phyloP scores from a whole-genome alignment of 2,329 filamentous ascomycete genomes.

The Coniochaeta prunicola region DNA sequence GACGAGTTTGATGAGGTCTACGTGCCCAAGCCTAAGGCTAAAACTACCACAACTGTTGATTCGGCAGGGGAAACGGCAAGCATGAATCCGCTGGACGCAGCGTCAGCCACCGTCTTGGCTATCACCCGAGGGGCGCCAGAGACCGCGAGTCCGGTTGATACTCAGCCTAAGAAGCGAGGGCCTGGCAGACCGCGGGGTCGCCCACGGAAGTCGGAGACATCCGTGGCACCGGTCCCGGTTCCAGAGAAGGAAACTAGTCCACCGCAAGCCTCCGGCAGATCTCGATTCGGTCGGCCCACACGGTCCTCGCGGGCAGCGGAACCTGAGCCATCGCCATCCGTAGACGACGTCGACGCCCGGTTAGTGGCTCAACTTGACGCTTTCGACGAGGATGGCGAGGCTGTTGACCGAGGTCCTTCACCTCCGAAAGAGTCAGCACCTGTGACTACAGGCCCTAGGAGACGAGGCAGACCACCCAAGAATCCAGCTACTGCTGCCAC shows the following conservation, averaged over 20 bases:
- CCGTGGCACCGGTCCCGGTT: not conserved
- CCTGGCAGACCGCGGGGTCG: slow-evolving; percentile 13
- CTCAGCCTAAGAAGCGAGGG: slow-evolving; percentile 18
- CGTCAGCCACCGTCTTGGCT: slow-evolving; percentile 26
- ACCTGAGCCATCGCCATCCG: not conserved
- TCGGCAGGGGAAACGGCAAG: slow-evolving; percentile 7
- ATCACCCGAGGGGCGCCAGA: slow-evolving; percentile 11
- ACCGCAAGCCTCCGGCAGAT: not conserved
- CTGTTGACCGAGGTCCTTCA: slow-evolving; percentile 7
- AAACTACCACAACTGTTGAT: not conserved
- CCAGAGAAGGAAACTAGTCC: not conserved
- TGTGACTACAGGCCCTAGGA: slow-evolving; percentile 9
- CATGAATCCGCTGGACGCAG: slow-evolving; percentile 31
- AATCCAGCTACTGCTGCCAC: slow-evolving; percentile 4
- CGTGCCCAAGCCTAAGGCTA: slow-evolving; percentile 2
- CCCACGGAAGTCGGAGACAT: slow-evolving; percentile 5
- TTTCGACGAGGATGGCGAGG: slow-evolving; percentile 15
- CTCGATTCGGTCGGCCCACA: slow-evolving; percentile 10
- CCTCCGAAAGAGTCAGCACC: not conserved
- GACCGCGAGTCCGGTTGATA: not conserved
- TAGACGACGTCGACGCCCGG: slow-evolving; percentile 25
- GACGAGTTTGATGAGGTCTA: slow-evolving; percentile 36
- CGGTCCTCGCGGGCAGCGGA: slow-evolving; percentile 3
- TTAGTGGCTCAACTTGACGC: slow-evolving; percentile 22
- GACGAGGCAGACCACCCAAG: slow-evolving; percentile 27